Percentiles rank a stretch among this genome's conserved stretches.
Conservation (phyloP, 345 rosid species). For the Bretschneidera sinensis region DNA sequence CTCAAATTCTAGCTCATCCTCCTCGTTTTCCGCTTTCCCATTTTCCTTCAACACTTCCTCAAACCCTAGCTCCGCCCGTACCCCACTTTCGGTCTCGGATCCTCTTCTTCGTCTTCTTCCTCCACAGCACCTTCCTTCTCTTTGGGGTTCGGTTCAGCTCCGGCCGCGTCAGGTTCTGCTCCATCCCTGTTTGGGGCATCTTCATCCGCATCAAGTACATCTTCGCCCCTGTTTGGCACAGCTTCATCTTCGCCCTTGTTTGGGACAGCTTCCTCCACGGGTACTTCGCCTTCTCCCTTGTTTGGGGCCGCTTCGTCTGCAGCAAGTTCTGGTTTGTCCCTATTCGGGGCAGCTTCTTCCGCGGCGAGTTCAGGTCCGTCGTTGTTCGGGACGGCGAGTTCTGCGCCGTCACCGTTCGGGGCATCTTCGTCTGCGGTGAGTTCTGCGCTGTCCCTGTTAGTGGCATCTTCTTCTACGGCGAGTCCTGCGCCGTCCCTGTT, state of each 20-base stretch:
- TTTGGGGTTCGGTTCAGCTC: constrained; percentile 27
- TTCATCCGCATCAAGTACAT: constrained; percentile 19
- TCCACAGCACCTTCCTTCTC: constrained; percentile 22
- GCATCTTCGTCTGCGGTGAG: constrained; percentile 18
- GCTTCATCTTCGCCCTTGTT: constrained; percentile 14
- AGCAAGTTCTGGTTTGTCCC: background rate
- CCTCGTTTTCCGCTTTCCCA: constrained; percentile 24
- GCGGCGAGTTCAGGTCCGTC: constrained; percentile 10
- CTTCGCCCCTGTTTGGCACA: constrained; percentile 15
- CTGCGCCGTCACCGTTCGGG: constrained; percentile 17
- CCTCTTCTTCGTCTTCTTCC: constrained; percentile 18
- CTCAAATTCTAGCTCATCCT: constrained; percentile 33
- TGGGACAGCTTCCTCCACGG: constrained; percentile 25
- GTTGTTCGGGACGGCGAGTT: constrained; percentile 19
- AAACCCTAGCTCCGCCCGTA: constrained; percentile 28
- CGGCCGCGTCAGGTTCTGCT: constrained; percentile 17
- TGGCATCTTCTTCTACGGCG: constrained; percentile 7
- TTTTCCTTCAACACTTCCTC: constrained; percentile 29
- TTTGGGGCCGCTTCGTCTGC: constrained; percentile 21
- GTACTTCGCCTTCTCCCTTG: constrained; percentile 10
- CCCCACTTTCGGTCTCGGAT: constrained; percentile 26
- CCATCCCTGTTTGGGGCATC: constrained; percentile 30
- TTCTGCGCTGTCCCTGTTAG: constrained; percentile 19
- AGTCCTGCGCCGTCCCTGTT: constrained; percentile 12
- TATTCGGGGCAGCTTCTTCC: constrained; percentile 15